Conservation (phyloP, 1,139 yeast genomes). For the Debaryomycetaceae sp. region DNA sequence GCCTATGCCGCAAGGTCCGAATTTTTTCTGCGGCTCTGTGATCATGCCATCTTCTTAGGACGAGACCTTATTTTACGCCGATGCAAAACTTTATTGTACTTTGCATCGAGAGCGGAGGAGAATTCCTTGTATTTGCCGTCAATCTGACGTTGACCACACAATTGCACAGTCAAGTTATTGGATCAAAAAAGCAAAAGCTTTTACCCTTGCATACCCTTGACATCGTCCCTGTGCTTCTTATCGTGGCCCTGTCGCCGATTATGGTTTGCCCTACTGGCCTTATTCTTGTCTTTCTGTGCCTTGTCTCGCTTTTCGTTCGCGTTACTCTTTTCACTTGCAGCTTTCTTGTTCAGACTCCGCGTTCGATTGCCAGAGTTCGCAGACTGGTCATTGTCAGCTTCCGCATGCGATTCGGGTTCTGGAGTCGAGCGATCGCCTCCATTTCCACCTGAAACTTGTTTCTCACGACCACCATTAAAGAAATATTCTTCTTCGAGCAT, state of each 20-base stretch:
- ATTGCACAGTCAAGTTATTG: no score
- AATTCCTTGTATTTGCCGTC: no score
- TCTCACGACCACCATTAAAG: slow-evolving; percentile 7
- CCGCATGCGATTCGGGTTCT: neutral
- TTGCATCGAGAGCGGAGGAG: no score
- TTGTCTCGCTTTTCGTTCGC: neutral
- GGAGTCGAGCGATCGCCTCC: neutral
- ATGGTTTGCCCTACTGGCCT: slow-evolving; percentile 33
- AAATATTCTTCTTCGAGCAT: slow-evolving; percentile 52
- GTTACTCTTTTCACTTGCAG: neutral
- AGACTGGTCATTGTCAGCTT: neutral
- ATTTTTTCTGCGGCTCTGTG: no score
- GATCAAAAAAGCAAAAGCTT: no score
- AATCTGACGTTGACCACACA: no score
- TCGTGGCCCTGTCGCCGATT: slow-evolving; percentile 53
- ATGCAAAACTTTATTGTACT: no score
- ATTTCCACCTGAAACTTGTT: neutral
- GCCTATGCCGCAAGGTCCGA: no score
- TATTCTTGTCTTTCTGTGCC: neutral
- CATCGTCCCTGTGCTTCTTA: slow-evolving; percentile 26
- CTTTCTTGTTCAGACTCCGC: neutral
- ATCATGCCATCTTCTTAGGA: no score
- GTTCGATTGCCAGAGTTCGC: no score
- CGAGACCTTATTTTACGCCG: no score
- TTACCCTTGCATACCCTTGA: slow-evolving; percentile 8